phyloP scores from a whole-genome alignment of 345 rosid species.

The Boechera stricta region DNA sequence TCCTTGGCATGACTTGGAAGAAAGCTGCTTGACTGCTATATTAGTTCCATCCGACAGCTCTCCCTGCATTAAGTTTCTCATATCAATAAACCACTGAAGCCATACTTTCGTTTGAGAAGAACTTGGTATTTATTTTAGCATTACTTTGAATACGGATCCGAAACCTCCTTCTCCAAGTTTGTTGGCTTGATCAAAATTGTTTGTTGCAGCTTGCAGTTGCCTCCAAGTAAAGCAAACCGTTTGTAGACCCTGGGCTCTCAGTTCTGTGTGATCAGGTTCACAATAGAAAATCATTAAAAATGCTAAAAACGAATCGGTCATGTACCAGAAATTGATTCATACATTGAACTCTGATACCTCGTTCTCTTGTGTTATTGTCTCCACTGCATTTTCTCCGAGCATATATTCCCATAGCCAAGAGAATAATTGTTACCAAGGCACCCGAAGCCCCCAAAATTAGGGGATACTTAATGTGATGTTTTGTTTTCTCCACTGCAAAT shows the following conservation, averaged over 20 bases:
- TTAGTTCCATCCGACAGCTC: constrained; percentile 36
- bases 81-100: background rate
- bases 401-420: constrained; percentile 42
- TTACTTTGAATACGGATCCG: constrained; percentile 40
- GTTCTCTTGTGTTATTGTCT: constrained; percentile 15
- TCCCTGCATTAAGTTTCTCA: constrained; percentile 34
- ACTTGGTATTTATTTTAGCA: background rate
- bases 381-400: constrained; percentile 37
- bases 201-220: constrained; percentile 34
- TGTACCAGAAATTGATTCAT: background rate
- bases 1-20: constrained; percentile 52
- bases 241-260: constrained; percentile 3
- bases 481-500: constrained; percentile 24
- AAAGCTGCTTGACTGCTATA: constrained; percentile 51
- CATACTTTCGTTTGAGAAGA: background rate
- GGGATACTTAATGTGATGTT: background rate
- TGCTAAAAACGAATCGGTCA: background rate
- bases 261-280: background rate
- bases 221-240: constrained; percentile 29
- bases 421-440: constrained; percentile 21
- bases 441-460: constrained; percentile 15
- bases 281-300: background rate
- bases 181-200: constrained; percentile 24
- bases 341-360: constrained; percentile 1
- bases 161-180: constrained; percentile 43